phyloP scores from a whole-genome alignment of 768 basidiomycete genomes.

The Tricholoma furcatifolium region DNA sequence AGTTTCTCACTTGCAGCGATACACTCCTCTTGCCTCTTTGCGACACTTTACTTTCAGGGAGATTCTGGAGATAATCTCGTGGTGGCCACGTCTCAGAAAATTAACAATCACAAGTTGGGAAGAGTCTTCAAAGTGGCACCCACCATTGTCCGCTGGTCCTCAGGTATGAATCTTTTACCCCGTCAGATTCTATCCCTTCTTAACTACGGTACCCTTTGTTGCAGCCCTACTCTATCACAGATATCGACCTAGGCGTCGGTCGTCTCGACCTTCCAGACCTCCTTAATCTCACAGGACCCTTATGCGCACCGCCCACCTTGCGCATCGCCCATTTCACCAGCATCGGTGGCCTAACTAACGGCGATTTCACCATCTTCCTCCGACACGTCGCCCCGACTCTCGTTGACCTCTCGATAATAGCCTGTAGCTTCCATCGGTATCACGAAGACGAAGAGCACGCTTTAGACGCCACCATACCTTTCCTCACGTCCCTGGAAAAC shows the following conservation, averaged over 20 bases:
- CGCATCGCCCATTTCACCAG: not conserved
- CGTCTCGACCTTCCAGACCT: not conserved
- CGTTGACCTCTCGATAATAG: not conserved
- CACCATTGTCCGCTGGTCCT: not conserved
- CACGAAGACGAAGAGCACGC: slow-evolving; percentile 15
- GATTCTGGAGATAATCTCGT: slow-evolving; percentile 2
- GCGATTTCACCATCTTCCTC: slow-evolving; percentile 8
- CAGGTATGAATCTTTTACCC: not conserved
- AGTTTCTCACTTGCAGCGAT: not conserved
- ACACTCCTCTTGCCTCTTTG: not conserved
- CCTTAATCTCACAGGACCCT: slow-evolving; percentile 2
- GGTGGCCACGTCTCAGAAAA: slow-evolving; percentile 5
- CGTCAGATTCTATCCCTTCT: not conserved
- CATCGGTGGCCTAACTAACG: slow-evolving; percentile 9
- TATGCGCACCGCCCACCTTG: not conserved
- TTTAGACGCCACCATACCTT: slow-evolving; percentile 10
- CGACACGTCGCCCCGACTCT: slow-evolving; percentile 10
- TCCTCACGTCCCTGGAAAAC: slow-evolving; percentile 4
- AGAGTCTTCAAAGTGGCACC: not conserved
- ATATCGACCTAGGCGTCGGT: not conserved
- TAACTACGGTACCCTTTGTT: not conserved
- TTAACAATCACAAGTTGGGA: slow-evolving; percentile 1
- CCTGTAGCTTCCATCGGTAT: slow-evolving; percentile 6
- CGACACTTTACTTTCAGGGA: slow-evolving; percentile 5
- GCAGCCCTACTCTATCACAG: not conserved